These are phyloP conservation scores for Saccharomycopsis synnaedendra DNA, from an alignment of 805 yeast species.

Conservation along the genomic window DNA sequence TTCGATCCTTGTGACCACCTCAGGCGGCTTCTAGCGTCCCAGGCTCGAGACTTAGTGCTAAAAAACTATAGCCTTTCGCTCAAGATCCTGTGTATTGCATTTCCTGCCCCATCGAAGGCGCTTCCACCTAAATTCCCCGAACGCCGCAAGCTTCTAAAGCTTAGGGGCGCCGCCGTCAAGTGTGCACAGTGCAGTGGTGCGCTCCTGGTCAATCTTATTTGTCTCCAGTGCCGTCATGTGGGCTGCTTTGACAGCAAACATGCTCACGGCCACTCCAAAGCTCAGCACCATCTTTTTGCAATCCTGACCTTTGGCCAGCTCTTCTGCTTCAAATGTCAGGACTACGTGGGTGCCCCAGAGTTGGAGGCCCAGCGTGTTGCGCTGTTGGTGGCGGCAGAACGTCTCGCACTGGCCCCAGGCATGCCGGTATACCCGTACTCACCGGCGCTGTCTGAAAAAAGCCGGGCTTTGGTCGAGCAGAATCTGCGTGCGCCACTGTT, in stretches of 20 bases:
- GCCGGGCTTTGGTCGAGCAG: constrained; percentile 20
- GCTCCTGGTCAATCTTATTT: constrained; percentile 37
- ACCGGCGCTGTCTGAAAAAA: constrained; percentile 18
- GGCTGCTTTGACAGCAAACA: constrained; percentile 52
- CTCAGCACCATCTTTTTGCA: constrained; percentile 43
- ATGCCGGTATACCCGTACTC: constrained; percentile 23
- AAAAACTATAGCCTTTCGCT: constrained; percentile 42
- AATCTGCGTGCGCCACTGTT: constrained; percentile 32
- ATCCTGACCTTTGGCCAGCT: constrained; percentile 56
- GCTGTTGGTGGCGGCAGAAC: constrained; percentile 18
- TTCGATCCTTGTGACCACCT: constrained; percentile 41
- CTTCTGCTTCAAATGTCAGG: constrained; percentile 71
- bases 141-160: constrained; percentile 26
- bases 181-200: constrained; percentile 39
- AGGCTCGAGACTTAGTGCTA: constrained; percentile 37
- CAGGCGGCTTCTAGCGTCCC: constrained; percentile 33
- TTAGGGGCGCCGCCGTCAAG: constrained; percentile 33
- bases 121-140: constrained; percentile 22
- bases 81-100: constrained; percentile 28
- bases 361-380: constrained; percentile 40
- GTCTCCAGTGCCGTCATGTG: constrained; percentile 68
- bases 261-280: constrained; percentile 35
- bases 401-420: constrained; percentile 20
- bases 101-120: constrained; percentile 14
- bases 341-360: constrained; percentile 51